phyloP scores from a whole-genome alignment of 306 rosid species.

The Pueraria montana region DNA sequence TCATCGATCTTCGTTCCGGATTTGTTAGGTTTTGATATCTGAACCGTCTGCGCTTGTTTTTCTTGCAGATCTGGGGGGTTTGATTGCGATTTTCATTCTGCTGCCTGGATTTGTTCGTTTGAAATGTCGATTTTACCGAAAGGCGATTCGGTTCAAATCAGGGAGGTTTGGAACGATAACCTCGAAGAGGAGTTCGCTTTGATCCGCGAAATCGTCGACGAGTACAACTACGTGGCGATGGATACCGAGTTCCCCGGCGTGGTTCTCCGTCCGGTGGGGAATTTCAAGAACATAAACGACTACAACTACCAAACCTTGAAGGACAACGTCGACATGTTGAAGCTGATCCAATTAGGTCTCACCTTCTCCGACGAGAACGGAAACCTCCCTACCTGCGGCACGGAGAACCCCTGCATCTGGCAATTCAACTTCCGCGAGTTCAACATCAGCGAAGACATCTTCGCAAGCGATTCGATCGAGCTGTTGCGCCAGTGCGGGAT shows the following conservation, averaged over 20 bases:
- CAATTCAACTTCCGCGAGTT: slow-evolving; percentile 62
- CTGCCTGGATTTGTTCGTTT: slow-evolving; percentile 44
- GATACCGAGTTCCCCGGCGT: slow-evolving; percentile 97
- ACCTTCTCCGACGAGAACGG: slow-evolving; percentile 85
- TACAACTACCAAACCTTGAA: slow-evolving; percentile 85
- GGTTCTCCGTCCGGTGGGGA: slow-evolving; percentile 85
- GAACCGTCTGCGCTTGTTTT: slow-evolving; percentile 32
- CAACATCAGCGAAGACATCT: slow-evolving; percentile 55
- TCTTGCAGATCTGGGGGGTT: slow-evolving; percentile 73
- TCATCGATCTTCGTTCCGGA: neutral
- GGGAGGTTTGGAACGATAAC: slow-evolving; percentile 92
- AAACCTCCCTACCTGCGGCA: slow-evolving; percentile 78
- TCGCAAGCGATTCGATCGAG: slow-evolving; percentile 58
- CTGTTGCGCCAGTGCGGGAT: slow-evolving; percentile 62
- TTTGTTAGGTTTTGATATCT: slow-evolving; percentile 48
- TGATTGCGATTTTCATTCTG: slow-evolving; percentile 37
- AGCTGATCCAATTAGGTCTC: slow-evolving; percentile 91
- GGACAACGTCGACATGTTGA: slow-evolving; percentile 90
- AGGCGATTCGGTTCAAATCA: slow-evolving; percentile 80
- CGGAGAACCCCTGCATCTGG: slow-evolving; percentile 59
- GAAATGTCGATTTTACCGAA: slow-evolving; percentile 83
- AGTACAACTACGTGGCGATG: slow-evolving; percentile 76
- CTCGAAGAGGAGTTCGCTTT: slow-evolving; percentile 78
- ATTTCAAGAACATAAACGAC: slow-evolving; percentile 80
- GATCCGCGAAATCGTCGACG: slow-evolving; percentile 79